Percentiles rank a stretch among this genome's conserved stretches.
These are phyloP conservation scores for Chlamydomonas incerta DNA, from an alignment of 139 green algal genomes.

Conservation along the genomic window DNA sequence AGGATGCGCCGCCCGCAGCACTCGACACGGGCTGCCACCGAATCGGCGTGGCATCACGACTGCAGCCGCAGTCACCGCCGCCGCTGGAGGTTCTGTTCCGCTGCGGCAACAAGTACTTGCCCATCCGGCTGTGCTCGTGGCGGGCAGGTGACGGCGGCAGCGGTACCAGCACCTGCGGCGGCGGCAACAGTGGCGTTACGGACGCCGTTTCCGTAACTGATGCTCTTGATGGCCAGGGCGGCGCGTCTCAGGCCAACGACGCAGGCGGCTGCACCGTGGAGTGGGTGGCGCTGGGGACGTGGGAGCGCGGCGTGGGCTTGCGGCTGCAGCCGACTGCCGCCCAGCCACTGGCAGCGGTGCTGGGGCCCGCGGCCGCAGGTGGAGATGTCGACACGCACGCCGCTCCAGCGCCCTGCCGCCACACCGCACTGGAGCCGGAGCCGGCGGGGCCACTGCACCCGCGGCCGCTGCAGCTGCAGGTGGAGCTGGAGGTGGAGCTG, in stretches of 20 bases:
- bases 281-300: too few relatives aligned
- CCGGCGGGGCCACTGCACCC: neutral
- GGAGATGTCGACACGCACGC: neutral
- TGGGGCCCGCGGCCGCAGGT: too few relatives aligned
- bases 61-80: too few relatives aligned
- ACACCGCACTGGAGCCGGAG: neutral
- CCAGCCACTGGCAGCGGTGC: too few relatives aligned
- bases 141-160: neutral
- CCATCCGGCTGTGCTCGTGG: neutral
- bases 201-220: neutral
- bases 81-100: slow-evolving; percentile 19
- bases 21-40: too few relatives aligned
- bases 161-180: neutral
- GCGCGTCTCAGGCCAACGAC: too few relatives aligned
- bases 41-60: too few relatives aligned
- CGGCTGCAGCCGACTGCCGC: too few relatives aligned
- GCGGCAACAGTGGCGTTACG: neutral
- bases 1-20: too few relatives aligned
- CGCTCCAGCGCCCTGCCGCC: neutral
- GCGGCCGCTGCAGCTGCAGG: slow-evolving; percentile 1
- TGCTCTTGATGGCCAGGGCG: too few relatives aligned
- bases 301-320: too few relatives aligned
- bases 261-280: too few relatives aligned
- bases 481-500: slow-evolving; percentile 22
- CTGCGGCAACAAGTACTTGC: neutral